Conservation (phyloP, 768 basidiomycete species). For the Boletellus ananas region DNA sequence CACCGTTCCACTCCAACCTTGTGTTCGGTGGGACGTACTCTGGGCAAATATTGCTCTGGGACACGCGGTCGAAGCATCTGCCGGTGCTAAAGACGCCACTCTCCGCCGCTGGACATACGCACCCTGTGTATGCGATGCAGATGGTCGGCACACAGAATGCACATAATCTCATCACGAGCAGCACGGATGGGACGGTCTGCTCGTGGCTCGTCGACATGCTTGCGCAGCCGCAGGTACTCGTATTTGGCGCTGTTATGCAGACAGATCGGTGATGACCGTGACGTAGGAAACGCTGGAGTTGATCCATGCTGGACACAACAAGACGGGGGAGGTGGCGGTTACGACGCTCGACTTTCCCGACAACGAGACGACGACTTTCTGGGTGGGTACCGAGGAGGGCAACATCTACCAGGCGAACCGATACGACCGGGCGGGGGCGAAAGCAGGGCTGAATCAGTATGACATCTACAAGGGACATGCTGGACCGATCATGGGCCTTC, state of each 20-base stretch:
- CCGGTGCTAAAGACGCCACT: conserved; percentile 96
- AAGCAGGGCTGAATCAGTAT: conserved; percentile 90
- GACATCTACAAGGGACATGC: conserved; percentile 92
- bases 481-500: conserved; percentile 89
- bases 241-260: not conserved
- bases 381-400: conserved; percentile 98
- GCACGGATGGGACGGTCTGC: conserved; percentile 95
- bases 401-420: conserved; percentile 95
- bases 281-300: conserved; percentile 89
- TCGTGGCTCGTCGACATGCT: conserved; percentile 99
- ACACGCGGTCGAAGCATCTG: conserved; percentile 93
- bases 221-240: conserved; percentile 85
- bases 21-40: conserved; percentile 99
- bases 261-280: conserved; percentile 1
- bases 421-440: conserved; percentile 94
- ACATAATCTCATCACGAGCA: conserved; percentile 93
- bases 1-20: conserved; percentile 96
- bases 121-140: conserved; percentile 97
- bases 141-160: conserved; percentile 99
- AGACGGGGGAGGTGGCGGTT: conserved; percentile 95
- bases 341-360: conserved; percentile 93
- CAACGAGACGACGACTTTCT: conserved; percentile 95
- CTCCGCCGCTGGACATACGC: conserved; percentile 94
- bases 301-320: conserved; percentile 85
- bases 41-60: conserved; percentile 97